Evolutionary conservation across 257 asterid genomes (phyloP).

Genomic region (Galeopsis tetrahit): DNA sequence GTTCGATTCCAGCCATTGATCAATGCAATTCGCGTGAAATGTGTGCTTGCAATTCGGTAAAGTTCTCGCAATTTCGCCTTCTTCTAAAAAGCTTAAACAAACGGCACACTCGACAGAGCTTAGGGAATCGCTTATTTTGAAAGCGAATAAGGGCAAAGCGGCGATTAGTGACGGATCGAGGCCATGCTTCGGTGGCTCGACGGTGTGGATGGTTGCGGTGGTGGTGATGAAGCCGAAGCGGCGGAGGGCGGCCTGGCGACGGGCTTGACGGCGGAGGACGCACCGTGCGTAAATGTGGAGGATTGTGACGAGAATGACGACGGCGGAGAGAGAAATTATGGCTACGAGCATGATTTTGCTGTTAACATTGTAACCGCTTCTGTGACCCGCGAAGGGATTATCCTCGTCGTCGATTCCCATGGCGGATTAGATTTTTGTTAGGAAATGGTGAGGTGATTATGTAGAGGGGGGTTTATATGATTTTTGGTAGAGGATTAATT

Average conservation of each 20-base stretch:
- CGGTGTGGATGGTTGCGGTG: slow-evolving; percentile 33
- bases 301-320: slow-evolving; percentile 56
- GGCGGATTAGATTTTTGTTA: neutral
- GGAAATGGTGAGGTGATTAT: neutral
- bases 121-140: slow-evolving; percentile 33
- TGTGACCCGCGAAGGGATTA: neutral
- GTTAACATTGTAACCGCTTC: slow-evolving; percentile 40
- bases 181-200: slow-evolving; percentile 57
- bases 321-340: slow-evolving; percentile 63
- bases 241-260: slow-evolving; percentile 52
- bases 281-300: slow-evolving; percentile 78
- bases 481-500: neutral
- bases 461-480: neutral
- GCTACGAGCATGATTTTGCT: slow-evolving; percentile 78
- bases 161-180: slow-evolving; percentile 60
- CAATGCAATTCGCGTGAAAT: slow-evolving; percentile 81
- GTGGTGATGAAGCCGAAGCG: slow-evolving; percentile 41
- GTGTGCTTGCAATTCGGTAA: slow-evolving; percentile 80
- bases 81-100: slow-evolving; percentile 61
- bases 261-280: slow-evolving; percentile 69
- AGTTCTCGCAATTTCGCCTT: slow-evolving; percentile 65
- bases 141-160: slow-evolving; percentile 53
- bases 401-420: slow-evolving; percentile 49
- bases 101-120: slow-evolving; percentile 65
- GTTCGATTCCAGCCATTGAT: slow-evolving; percentile 66